Evolutionary conservation across 371 early-diverging fungal species (phyloP).

Genomic region (Actinomucor elegans): DNA sequence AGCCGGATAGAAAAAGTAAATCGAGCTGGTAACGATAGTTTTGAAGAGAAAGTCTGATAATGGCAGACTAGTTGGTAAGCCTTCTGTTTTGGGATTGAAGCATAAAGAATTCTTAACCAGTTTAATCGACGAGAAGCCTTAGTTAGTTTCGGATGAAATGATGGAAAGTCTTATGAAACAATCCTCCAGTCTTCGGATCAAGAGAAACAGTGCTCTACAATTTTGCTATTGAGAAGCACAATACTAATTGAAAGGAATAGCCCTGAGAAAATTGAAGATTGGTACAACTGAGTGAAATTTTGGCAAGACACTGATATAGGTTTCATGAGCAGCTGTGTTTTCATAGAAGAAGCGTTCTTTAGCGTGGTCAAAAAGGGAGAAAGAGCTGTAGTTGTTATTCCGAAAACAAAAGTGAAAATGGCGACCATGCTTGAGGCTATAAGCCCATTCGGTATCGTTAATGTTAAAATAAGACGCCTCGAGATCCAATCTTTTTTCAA

Average conservation of each 20-base stretch:
- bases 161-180: not conserved
- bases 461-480: not conserved
- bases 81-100: not conserved
- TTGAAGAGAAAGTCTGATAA: conserved; percentile 9
- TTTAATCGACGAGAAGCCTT: conserved; percentile 2
- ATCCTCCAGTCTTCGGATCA: not conserved
- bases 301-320: conserved; percentile 8
- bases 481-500: not conserved
- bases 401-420: conserved; percentile 1
- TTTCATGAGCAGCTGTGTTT: conserved; percentile 9
- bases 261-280: conserved; percentile 3
- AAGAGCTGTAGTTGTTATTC: not conserved
- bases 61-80: conserved; percentile 11
- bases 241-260: not conserved
- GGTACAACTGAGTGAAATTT: conserved; percentile 1
- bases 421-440: conserved; percentile 3
- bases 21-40: too few species aligned
- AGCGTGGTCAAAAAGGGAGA: not conserved
- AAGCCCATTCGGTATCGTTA: not conserved
- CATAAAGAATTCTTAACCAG: conserved; percentile 3
- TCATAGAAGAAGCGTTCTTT: conserved; percentile 2
- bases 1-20: not conserved
- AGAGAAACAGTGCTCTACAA: conserved; percentile 8
- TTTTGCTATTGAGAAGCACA: not conserved
- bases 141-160: conserved; percentile 8